A percentile compares a stretch with the other conserved stretches of the same genome.
Conservation (phyloP, 176 grass and related monocot genomes). For the Tillandsia leiboldiana region DNA sequence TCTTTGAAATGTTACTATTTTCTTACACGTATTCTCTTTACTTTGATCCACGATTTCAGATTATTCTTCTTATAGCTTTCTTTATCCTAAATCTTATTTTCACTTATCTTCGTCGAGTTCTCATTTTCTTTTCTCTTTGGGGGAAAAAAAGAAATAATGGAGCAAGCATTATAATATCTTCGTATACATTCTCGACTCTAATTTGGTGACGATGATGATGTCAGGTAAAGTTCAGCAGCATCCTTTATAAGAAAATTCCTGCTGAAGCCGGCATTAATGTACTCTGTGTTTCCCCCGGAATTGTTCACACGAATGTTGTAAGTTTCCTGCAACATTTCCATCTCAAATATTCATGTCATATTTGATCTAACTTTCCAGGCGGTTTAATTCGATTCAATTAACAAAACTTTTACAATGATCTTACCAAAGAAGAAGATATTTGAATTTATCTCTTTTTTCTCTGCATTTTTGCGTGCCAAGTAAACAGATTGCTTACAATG, state of each 20-base stretch:
- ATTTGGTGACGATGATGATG: neutral
- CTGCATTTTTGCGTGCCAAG: neutral
- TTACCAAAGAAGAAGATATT: too few species aligned
- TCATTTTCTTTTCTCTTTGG: neutral
- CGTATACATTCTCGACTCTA: too few species aligned
- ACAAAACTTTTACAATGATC: too few species aligned
- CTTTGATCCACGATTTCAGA: neutral
- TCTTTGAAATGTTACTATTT: neutral
- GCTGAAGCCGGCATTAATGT: constrained; percentile 64
- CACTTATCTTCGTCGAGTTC: constrained; percentile 9
- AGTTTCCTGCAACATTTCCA: constrained; percentile 24
- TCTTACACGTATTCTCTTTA: neutral
- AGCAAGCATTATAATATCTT: too few species aligned
- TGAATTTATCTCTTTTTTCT: too few species aligned
- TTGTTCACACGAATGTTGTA: constrained; percentile 95
- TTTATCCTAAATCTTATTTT: too few species aligned
- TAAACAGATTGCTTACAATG: constrained; percentile 11
- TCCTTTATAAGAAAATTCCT: constrained; percentile 89
- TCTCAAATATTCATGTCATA: too few species aligned
- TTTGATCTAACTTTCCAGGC: too few species aligned
- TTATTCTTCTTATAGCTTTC: neutral
- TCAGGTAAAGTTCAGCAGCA: constrained; percentile 95
- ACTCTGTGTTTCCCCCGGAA: constrained; percentile 67
- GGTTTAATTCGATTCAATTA: too few species aligned
- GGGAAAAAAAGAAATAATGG: neutral